Evolutionary conservation across 495 filamentous ascomycete species (phyloP).

Genomic region (Penicillium desertorum): DNA sequence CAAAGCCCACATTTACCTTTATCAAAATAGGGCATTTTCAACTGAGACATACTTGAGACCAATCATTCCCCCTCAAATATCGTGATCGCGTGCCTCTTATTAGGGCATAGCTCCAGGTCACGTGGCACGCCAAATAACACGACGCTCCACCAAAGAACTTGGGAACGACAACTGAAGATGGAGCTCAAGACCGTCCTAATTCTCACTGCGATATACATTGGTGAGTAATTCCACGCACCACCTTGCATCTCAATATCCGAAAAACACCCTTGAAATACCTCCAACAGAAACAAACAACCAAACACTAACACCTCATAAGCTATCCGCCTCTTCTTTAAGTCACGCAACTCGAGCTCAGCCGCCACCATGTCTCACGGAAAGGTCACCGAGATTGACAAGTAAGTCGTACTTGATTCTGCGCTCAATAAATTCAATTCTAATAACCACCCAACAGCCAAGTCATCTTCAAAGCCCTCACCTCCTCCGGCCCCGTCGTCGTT

Average conservation of each 20-base stretch:
- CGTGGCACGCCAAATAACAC: slow-evolving; percentile 1
- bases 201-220: slow-evolving; percentile 22
- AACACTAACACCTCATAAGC: slow-evolving; percentile 20
- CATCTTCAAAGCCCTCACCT: slow-evolving; percentile 33
- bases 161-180: slow-evolving; percentile 13
- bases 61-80: not conserved
- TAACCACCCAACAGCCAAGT: slow-evolving; percentile 22
- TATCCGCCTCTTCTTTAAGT: slow-evolving; percentile 22
- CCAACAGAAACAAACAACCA: not conserved
- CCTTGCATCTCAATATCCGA: not conserved
- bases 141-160: slow-evolving; percentile 2
- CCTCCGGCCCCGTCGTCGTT: slow-evolving; percentile 27
- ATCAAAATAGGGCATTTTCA: not conserved
- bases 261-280: too few species aligned
- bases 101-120: slow-evolving; percentile 9
- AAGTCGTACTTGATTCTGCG: slow-evolving; percentile 1
- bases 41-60: not conserved
- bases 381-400: slow-evolving; percentile 34
- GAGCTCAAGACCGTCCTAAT: slow-evolving; percentile 27
- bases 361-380: slow-evolving; percentile 31
- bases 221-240: slow-evolving; percentile 11
- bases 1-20: not conserved
- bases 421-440: slow-evolving; percentile 4
- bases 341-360: slow-evolving; percentile 14
- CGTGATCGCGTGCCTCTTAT: slow-evolving; percentile 1